Evolutionary conservation across 768 basidiomycete species (phyloP).

Genomic region (Mycena galericulata): DNA sequence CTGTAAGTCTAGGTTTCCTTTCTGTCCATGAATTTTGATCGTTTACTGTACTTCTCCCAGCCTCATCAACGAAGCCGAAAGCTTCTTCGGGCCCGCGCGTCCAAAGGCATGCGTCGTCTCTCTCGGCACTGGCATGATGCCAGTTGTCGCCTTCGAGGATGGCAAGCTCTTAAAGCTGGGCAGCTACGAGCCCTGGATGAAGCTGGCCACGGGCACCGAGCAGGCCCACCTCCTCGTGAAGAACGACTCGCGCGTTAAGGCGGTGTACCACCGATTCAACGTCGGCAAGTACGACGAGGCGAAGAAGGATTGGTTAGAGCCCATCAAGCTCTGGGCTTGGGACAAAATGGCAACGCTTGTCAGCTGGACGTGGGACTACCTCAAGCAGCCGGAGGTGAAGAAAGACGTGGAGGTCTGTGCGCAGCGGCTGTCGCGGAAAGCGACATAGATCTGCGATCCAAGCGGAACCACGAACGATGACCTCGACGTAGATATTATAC

Average conservation of each 20-base stretch:
- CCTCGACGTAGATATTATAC: no score
- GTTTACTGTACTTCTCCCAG: conserved; percentile 22
- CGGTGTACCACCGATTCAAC: conserved; percentile 41
- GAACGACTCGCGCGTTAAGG: conserved; percentile 30
- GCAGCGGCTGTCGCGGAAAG: no score
- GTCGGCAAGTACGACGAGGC: no score
- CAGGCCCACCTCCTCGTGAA: conserved; percentile 34
- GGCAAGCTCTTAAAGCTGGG: conserved; percentile 21
- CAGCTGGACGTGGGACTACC: no score
- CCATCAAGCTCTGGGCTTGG: no score
- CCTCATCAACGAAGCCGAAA: conserved; percentile 41
- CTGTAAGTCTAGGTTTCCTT: conserved; percentile 30
- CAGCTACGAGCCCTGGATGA: conserved; percentile 20
- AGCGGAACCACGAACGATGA: no score
- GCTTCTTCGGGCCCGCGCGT: conserved; percentile 40
- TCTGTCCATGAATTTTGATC: background rate
- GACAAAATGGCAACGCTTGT: no score
- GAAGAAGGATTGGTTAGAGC: no score
- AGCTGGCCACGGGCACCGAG: conserved; percentile 34
- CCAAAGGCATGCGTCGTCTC: conserved; percentile 39
- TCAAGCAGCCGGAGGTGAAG: no score
- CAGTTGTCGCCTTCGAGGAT: conserved; percentile 34
- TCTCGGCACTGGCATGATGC: conserved; percentile 42
- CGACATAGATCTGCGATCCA: no score
- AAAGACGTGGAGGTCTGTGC: no score